Conservation (phyloP, 257 asterid species). For the Coffea eugenioides region DNA sequence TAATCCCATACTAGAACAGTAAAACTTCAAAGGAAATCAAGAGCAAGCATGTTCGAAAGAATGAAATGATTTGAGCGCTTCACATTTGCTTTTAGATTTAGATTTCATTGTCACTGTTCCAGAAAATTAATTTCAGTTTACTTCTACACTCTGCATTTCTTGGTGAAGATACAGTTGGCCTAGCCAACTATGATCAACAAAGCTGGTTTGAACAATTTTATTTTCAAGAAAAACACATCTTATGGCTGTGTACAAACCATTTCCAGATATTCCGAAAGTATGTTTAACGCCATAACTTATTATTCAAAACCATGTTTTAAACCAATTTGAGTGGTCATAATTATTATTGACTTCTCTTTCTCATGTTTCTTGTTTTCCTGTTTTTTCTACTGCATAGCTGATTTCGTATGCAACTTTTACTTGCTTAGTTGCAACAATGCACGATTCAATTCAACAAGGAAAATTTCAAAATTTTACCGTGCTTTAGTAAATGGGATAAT, state of each 20-base stretch:
- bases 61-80: neutral
- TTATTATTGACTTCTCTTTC: neutral
- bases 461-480: conserved; percentile 73
- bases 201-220: neutral
- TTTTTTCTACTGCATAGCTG: neutral
- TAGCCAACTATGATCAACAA: conserved; percentile 7
- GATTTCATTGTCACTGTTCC: neutral
- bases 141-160: neutral
- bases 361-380: neutral
- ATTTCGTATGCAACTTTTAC: neutral
- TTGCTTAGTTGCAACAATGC: conserved; percentile 41
- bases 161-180: neutral
- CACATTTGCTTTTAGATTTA: neutral
- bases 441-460: conserved; percentile 45
- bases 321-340: neutral
- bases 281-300: neutral
- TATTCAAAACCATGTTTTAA: neutral
- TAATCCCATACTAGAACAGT: neutral
- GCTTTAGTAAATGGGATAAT: conserved; percentile 80
- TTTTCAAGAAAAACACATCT: neutral
- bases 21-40: neutral
- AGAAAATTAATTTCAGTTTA: neutral
- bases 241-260: neutral
- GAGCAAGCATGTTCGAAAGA: neutral
- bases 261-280: neutral